phyloP scores from a whole-genome alignment of 1,284 basidiomycete species.

The Quambalaria eucalypti region DNA sequence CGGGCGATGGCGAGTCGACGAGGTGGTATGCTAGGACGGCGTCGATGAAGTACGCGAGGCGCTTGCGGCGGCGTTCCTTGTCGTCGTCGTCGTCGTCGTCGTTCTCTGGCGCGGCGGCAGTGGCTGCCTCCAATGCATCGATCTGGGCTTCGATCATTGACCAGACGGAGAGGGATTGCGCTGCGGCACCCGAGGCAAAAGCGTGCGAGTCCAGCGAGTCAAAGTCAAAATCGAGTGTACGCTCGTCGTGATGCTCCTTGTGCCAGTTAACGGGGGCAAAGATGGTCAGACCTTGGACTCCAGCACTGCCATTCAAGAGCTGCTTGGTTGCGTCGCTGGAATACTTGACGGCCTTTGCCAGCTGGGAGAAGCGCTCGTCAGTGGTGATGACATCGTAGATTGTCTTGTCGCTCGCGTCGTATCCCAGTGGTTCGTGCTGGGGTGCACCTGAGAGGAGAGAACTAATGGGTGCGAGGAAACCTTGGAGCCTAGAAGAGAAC shows the following conservation, averaged over 20 bases:
- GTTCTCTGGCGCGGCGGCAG: background rate
- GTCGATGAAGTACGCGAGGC: conserved; percentile 53
- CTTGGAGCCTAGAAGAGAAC: background rate
- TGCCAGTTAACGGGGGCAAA: conserved; percentile 35
- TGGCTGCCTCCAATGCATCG: conserved; percentile 13
- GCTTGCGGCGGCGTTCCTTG: conserved; percentile 53
- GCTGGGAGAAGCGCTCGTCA: conserved; percentile 19
- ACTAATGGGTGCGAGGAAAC: background rate
- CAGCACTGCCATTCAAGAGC: conserved; percentile 17
- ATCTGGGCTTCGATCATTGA: conserved; percentile 16
- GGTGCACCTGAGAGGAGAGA: background rate
- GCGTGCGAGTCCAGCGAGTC: conserved; percentile 5
- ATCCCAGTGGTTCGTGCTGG: background rate
- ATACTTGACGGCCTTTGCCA: conserved; percentile 34
- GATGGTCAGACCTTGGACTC: conserved; percentile 16
- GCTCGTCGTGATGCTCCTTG: conserved; percentile 13
- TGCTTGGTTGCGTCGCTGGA: conserved; percentile 27
- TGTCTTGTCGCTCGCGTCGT: conserved; percentile 11
- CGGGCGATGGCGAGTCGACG: conserved; percentile 49
- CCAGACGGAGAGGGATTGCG: conserved; percentile 6
- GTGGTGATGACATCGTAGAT: conserved; percentile 29
- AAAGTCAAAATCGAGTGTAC: too few species aligned
- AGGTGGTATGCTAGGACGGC: conserved; percentile 60
- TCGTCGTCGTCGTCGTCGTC: conserved; percentile 50
- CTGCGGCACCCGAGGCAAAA: background rate